These are phyloP conservation scores for Penicillium hesseltinei DNA, from an alignment of 2,329 filamentous ascomycete genomes.

Conservation along the genomic window DNA sequence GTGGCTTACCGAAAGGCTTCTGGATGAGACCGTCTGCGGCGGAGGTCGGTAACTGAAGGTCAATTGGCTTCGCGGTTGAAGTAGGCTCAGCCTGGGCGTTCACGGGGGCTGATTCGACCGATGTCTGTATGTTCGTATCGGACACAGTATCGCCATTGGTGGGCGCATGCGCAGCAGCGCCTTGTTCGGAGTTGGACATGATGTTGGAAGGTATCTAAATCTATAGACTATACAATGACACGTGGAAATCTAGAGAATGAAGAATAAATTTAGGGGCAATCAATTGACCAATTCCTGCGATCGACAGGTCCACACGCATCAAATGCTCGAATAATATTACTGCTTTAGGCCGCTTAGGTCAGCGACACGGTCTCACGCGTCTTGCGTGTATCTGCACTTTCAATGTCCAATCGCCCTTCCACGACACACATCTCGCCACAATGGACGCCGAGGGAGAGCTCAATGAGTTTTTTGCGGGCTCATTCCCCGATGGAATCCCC, in stretches of 20 bases:
- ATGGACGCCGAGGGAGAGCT: slow-evolving; percentile 57
- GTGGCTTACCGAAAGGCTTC: slow-evolving; percentile 60
- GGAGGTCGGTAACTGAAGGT: slow-evolving; percentile 37
- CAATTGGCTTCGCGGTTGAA: slow-evolving; percentile 12
- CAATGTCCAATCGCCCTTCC: not conserved
- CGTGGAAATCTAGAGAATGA: not conserved
- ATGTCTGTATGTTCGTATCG: not conserved
- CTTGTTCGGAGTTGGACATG: slow-evolving; percentile 8
- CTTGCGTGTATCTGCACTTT: slow-evolving; percentile 12
- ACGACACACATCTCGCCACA: slow-evolving; percentile 4
- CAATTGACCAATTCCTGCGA: slow-evolving; percentile 1
- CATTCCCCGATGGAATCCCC: slow-evolving; percentile 59
- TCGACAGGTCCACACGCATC: slow-evolving; percentile 17
- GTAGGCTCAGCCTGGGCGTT: slow-evolving; percentile 10
- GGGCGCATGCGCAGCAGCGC: slow-evolving; percentile 4
- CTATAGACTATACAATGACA: not conserved
- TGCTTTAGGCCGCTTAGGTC: slow-evolving; percentile 20
- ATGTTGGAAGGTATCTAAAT: not conserved
- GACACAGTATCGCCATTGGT: slow-evolving; percentile 14
- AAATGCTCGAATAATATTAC: slow-evolving; percentile 16
- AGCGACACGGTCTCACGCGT: slow-evolving; percentile 24
- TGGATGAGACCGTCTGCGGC: slow-evolving; percentile 45
- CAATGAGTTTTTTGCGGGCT: slow-evolving; percentile 58
- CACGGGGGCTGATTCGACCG: slow-evolving; percentile 1
- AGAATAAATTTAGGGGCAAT: not conserved